phyloP scores from a whole-genome alignment of 352 stramenopile genomes.

The Thraustochytrium sp. region DNA sequence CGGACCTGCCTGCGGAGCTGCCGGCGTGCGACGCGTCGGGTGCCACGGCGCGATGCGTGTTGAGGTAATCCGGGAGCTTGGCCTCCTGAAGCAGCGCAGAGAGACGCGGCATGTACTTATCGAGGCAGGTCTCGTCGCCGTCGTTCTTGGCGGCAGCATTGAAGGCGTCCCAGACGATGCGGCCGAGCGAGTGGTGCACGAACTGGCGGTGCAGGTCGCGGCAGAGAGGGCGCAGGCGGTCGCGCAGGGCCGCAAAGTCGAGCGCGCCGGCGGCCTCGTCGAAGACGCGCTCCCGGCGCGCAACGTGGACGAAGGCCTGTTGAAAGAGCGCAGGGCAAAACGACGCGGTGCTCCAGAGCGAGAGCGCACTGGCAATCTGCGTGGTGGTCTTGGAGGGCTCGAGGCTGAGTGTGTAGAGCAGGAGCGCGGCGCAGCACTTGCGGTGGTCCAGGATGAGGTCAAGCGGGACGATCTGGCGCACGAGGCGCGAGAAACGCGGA shows the following conservation, averaged over 20 bases:
- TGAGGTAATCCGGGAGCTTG: conserved; percentile 22
- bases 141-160: not conserved
- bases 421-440: not conserved
- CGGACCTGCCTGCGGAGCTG: not conserved
- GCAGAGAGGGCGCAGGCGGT: not conserved
- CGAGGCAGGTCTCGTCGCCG: not conserved
- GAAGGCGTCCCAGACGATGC: not conserved
- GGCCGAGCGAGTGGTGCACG: not conserved
- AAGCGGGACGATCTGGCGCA: not conserved
- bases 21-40: not conserved
- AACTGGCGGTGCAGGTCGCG: not conserved
- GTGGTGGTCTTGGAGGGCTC: not conserved
- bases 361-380: not conserved
- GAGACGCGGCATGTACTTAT: not conserved
- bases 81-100: not conserved
- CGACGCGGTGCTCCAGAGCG: not conserved
- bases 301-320: not conserved
- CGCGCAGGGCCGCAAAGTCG: not conserved
- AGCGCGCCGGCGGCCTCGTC: not conserved
- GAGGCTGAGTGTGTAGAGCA: not conserved
- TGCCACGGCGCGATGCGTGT: not conserved
- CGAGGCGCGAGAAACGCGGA: conserved; percentile 27
- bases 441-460: not conserved
- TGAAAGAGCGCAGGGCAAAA: not conserved
- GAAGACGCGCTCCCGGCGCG: not conserved